Evolutionary conservation across 495 filamentous ascomycete species (phyloP).

Genomic region (Penicillium longicatenatum): DNA sequence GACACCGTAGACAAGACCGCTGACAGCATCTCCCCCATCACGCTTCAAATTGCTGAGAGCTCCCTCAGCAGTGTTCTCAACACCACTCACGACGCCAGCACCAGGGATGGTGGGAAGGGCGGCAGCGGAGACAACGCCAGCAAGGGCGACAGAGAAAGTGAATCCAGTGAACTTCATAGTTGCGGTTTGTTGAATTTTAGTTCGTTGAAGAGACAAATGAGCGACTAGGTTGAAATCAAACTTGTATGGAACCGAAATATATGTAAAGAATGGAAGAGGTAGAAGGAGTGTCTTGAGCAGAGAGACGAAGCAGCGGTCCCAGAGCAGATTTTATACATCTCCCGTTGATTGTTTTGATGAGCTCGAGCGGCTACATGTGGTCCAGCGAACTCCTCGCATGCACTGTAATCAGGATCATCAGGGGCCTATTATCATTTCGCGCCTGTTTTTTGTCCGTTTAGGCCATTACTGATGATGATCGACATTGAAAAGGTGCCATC

Average conservation of each 20-base stretch:
- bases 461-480: conserved; percentile 16
- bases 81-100: conserved; percentile 4
- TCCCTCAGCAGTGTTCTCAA: neutral
- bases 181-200: conserved; percentile 9
- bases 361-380: conserved; percentile 11
- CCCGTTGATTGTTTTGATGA: conserved; percentile 16
- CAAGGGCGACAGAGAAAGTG: conserved; percentile 34
- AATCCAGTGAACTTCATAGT: conserved; percentile 47
- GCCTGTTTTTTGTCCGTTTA: conserved; percentile 6
- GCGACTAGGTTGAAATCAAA: conserved; percentile 19
- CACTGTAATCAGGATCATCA: conserved; percentile 14
- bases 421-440: conserved; percentile 15
- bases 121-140: conserved; percentile 18
- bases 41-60: conserved; percentile 4
- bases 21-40: neutral
- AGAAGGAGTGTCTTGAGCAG: conserved; percentile 27
- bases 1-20: conserved; percentile 8
- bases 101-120: conserved; percentile 18
- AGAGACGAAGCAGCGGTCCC: neutral
- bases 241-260: conserved; percentile 10
- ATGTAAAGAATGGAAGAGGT: conserved; percentile 28
- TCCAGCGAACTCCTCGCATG: conserved; percentile 21
- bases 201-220: conserved; percentile 23
- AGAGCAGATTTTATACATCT: conserved; percentile 29
- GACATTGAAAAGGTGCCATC: conserved; percentile 12